These are phyloP conservation scores for Pneumocystis oryctolagi DNA, from an alignment of 1,139 yeast species.

Conservation along the genomic window DNA sequence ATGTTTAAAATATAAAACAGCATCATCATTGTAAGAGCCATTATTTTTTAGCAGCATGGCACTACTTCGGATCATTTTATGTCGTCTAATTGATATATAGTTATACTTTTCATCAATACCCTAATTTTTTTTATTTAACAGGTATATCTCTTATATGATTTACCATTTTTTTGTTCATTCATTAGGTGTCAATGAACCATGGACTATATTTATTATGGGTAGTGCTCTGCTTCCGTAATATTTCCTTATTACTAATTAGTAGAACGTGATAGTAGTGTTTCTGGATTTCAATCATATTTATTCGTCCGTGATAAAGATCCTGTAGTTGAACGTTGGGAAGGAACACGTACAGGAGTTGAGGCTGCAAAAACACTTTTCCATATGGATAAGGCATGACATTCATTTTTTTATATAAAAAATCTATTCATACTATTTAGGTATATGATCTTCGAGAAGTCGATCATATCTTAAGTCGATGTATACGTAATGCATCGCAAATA, in stretches of 20 bases:
- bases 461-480: not conserved
- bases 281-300: conserved; percentile 50
- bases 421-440: not conserved
- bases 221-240: conserved; percentile 23
- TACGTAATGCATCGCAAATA: not conserved
- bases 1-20: not conserved
- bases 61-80: not conserved
- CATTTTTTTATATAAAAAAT: not conserved
- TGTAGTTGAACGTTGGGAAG: conserved; percentile 82
- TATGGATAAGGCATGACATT: conserved; percentile 44
- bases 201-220: conserved; percentile 61
- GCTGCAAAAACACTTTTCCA: conserved; percentile 75
- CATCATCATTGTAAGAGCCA: not conserved
- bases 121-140: conserved; percentile 68
- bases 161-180: not conserved
- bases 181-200: conserved; percentile 68
- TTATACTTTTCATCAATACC: conserved; percentile 62
- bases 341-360: conserved; percentile 70
- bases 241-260: not conserved
- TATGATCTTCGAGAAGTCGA: not conserved
- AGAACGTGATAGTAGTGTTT: conserved; percentile 6
- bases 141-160: conserved; percentile 28
- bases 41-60: not conserved
- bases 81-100: not conserved
- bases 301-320: conserved; percentile 75